Conservation (phyloP, 2,329 filamentous ascomycete species). For the Aspergillus viridinutans region DNA sequence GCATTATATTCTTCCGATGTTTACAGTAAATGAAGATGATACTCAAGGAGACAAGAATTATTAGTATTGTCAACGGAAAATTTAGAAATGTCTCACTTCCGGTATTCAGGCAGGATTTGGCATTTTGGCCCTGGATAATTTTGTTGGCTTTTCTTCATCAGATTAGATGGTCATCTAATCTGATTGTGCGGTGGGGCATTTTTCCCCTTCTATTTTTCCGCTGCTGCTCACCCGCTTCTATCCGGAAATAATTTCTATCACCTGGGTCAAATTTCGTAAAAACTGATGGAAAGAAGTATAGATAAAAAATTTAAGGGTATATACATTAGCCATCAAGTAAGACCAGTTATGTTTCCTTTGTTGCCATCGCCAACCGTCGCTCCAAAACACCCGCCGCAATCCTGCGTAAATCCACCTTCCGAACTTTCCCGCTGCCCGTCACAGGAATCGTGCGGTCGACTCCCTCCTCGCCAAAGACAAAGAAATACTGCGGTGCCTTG, state of each 20-base stretch:
- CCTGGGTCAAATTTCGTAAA: not conserved
- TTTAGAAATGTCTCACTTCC: not conserved
- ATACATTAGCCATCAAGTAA: not conserved
- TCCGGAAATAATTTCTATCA: too few species aligned
- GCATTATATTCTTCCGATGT: not conserved
- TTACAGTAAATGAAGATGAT: not conserved
- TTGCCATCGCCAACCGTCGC: conserved; percentile 24
- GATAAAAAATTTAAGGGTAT: conserved; percentile 5
- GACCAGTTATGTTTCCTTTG: not conserved
- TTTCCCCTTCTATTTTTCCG: conserved; percentile 2
- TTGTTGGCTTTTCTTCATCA: conserved; percentile 13
- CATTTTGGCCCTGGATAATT: not conserved
- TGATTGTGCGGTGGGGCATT: conserved; percentile 15
- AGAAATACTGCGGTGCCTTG: conserved; percentile 68
- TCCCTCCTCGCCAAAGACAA: conserved; percentile 65
- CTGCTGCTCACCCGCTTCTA: not conserved
- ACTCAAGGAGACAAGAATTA: not conserved
- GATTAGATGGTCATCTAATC: conserved; percentile 31
- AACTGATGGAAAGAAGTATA: not conserved
- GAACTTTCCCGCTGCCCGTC: conserved; percentile 69
- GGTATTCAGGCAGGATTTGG: not conserved
- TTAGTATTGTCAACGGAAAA: not conserved
- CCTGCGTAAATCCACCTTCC: conserved; percentile 56
- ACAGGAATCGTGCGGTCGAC: conserved; percentile 54
- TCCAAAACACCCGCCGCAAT: conserved; percentile 38